Conservation (phyloP, 208 protist species). For the Leishmania gerbilli region DNA sequence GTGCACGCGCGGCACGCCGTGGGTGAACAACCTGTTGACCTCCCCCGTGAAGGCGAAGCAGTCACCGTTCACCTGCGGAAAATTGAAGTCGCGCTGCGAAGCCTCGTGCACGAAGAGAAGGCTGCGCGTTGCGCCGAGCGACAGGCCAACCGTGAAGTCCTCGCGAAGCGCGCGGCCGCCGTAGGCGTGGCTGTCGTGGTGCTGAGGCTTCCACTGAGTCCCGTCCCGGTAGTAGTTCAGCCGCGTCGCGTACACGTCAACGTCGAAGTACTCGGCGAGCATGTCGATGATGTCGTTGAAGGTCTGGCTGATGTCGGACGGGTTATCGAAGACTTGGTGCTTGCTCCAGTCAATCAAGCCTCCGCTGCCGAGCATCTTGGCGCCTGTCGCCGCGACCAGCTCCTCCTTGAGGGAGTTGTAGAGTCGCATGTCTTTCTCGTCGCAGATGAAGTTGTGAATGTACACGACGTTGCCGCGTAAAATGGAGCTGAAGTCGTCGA, state of each 20-base stretch:
- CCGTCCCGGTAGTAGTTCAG: constrained; percentile 94
- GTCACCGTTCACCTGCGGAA: constrained; percentile 92
- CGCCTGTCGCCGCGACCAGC: constrained; percentile 66
- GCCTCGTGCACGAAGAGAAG: constrained; percentile 91
- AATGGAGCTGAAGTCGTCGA: constrained; percentile 70
- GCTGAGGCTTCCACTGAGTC: constrained; percentile 93
- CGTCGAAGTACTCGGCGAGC: constrained; percentile 89
- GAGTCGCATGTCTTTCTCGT: constrained; percentile 51
- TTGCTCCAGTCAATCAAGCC: constrained; percentile 92
- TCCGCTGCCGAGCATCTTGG: constrained; percentile 47
- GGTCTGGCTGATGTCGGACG: constrained; percentile 73
- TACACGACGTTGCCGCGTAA: constrained; percentile 86
- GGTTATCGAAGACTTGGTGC: constrained; percentile 93
- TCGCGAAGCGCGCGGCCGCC: constrained; percentile 65
- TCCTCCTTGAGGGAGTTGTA: constrained; percentile 78
- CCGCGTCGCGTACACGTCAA: constrained; percentile 90
- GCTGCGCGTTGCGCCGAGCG: constrained; percentile 80
- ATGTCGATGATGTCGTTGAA: constrained; percentile 89
- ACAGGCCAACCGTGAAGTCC: constrained; percentile 93
- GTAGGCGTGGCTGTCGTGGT: constrained; percentile 94
- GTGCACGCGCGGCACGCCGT: constrained; percentile 87
- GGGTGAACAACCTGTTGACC: constrained; percentile 88
- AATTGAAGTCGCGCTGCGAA: constrained; percentile 84
- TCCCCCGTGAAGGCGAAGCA: constrained; percentile 93
- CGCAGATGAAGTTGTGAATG: constrained; percentile 83